A percentile compares a stretch with the other conserved stretches of the same genome.
Evolutionary conservation across 768 basidiomycete species (phyloP).

Genomic region (Daedaleopsis sinensis): DNA sequence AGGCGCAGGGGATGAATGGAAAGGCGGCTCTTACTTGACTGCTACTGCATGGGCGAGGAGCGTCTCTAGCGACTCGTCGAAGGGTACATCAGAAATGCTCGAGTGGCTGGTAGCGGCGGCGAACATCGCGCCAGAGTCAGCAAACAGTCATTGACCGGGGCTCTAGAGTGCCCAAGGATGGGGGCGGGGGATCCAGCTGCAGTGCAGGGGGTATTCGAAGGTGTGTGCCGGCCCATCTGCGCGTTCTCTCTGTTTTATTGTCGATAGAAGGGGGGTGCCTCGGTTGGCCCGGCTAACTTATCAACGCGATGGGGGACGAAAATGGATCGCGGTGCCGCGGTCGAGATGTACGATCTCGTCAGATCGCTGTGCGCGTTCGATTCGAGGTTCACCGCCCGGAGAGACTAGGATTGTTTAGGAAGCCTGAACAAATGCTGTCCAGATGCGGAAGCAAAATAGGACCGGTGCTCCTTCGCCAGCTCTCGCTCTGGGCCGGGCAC

Average conservation of each 20-base stretch:
- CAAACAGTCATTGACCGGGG: constrained; percentile 10
- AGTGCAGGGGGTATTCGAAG: not conserved
- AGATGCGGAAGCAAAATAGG: constrained; percentile 9
- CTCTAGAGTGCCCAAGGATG: not conserved
- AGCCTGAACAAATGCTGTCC: constrained; percentile 14
- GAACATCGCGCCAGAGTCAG: constrained; percentile 23
- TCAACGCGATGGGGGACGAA: not conserved
- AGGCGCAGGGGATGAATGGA: not conserved
- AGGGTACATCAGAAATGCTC: constrained; percentile 14
- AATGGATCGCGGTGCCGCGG: constrained; percentile 9
- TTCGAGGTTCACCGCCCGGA: constrained; percentile 14
- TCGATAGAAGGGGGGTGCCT: not conserved
- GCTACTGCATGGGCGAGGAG: constrained; percentile 24
- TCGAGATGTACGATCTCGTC: constrained; percentile 4
- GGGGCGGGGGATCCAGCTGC: not conserved
- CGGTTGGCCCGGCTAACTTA: not conserved
- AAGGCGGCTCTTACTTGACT: constrained; percentile 28
- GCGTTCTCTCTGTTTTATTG: constrained; percentile 8
- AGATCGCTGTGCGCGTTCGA: not conserved
- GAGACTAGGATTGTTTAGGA: constrained; percentile 13
- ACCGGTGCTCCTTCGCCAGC: not conserved
- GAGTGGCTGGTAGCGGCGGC: constrained; percentile 1
- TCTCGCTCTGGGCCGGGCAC: not conserved
- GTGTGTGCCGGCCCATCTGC: not conserved
- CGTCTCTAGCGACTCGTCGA: constrained; percentile 21